A percentile compares a stretch with the other conserved stretches of the same genome.
These are phyloP conservation scores for Citrullus amarus DNA, from an alignment of 306 rosid genomes.

Conservation along the genomic window DNA sequence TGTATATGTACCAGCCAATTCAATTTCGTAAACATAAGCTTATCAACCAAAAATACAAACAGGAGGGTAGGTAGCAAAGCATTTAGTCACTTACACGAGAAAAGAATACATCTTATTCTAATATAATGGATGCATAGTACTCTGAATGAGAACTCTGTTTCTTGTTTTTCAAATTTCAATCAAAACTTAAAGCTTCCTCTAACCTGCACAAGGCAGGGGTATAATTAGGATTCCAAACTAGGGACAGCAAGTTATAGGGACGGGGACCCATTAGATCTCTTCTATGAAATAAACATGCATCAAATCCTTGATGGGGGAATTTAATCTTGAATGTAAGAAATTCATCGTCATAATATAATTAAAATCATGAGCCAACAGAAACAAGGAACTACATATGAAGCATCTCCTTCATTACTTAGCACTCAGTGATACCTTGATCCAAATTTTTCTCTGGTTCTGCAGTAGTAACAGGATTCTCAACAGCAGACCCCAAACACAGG, in stretches of 20 bases:
- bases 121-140: not conserved
- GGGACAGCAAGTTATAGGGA: not conserved
- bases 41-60: not conserved
- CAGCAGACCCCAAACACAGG: slow-evolving; percentile 46
- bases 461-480: slow-evolving; percentile 20
- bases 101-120: not conserved
- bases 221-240: not conserved
- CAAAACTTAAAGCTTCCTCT: not conserved
- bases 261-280: not conserved
- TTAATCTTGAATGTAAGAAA: not conserved
- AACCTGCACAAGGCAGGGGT: not conserved
- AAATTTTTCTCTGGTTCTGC: slow-evolving; percentile 21
- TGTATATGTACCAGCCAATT: not conserved
- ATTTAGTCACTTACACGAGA: not conserved
- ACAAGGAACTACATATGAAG: not conserved
- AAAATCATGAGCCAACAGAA: not conserved
- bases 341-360: not conserved
- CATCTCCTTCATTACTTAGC: not conserved
- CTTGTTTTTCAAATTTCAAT: not conserved
- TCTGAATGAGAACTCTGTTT: not conserved
- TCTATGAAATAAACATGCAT: not conserved
- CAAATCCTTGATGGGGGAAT: not conserved
- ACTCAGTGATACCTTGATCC: slow-evolving; percentile 29
- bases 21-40: not conserved
- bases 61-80: not conserved